Conservation (phyloP, 805 yeast genomes). For the Zygotorulaspora florentina region DNA sequence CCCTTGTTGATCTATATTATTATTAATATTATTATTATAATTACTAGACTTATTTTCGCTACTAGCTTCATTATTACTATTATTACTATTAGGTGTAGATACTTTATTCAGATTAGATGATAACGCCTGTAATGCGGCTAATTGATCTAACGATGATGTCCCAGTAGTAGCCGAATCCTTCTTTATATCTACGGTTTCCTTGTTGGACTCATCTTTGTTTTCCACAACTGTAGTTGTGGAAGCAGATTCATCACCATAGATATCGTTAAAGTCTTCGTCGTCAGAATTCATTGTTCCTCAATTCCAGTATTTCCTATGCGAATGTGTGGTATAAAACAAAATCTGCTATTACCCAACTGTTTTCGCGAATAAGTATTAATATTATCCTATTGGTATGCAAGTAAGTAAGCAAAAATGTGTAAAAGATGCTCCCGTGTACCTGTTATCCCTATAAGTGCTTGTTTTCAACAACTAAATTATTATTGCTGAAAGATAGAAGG, state of each 20-base stretch:
- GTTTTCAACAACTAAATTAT: not conserved
- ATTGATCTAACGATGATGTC: conserved; percentile 31
- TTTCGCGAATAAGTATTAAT: not conserved
- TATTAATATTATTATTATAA: conserved; percentile 5
- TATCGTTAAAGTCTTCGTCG: conserved; percentile 95
- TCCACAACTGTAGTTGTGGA: conserved; percentile 15
- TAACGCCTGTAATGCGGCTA: conserved; percentile 35
- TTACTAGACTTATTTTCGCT: conserved; percentile 12
- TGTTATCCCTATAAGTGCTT: no score
- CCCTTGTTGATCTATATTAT: conserved; percentile 9
- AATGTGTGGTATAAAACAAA: not conserved
- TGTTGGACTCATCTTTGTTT: conserved; percentile 15
- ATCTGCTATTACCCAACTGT: not conserved
- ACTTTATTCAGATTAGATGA: conserved; percentile 33
- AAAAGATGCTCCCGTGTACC: not conserved
- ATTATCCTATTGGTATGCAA: not conserved
- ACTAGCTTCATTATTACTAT: conserved; percentile 15
- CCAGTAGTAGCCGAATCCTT: conserved; percentile 17
- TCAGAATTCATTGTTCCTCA: conserved; percentile 57
- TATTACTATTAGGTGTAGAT: conserved; percentile 20
- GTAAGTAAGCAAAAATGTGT: not conserved
- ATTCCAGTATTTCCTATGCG: not conserved
- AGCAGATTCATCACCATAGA: conserved; percentile 48
- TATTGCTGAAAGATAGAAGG: not conserved
- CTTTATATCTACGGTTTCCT: conserved; percentile 13